Base-by-base conservation (phyloP, 768 basidiomycete genomes). In the Suillus luteus region DNA sequence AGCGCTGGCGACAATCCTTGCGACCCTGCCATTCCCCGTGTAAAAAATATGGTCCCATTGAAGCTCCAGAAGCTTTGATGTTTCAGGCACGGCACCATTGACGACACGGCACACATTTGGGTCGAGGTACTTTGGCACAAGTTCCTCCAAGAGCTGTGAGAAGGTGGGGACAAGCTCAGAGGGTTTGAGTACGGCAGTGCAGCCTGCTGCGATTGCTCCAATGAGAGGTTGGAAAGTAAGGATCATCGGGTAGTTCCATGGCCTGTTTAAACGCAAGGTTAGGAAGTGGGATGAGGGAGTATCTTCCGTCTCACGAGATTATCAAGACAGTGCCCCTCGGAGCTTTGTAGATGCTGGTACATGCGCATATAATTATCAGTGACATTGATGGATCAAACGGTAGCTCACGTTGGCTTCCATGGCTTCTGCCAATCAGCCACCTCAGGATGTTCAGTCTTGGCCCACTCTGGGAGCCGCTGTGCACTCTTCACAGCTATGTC, bases 191-290 rank as follows among this genome's bases (percentile, higher is more conserved):
- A 86, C 80, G 0, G 81, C 83, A n/a, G 86, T 81, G 68, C 88
- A 90, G 0, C 91, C 92, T 1, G 90, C 90, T 0, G 89, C 81
- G 57, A 93, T 88, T 1, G 91, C 91, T 5, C 90, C 91, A 58
- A 83, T 79, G 24, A 89, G 75, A 3, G 90, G 89, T 44, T 82
- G 81, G 7, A 90, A 71, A 5, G 70, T 78, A 38, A 88, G 79
- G 11, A 85, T 75, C 59, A 86, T 68, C 0, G 89, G 89, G 67
- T 85, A 90, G 68, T 90, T 90, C 86, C 87, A 89, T 2, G 87
- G 87, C 19, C 87, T 88, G 37, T 14, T 58, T 19, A 38, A 41
- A 51, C 27, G 33, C 24, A 9, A 52, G 46, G 62, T 33, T 11
- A 31, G n/a, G 19, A 64, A 15, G 5, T 8, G 15, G 2, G 33